These are phyloP conservation scores for Penicillium malachiteum DNA, from an alignment of 495 filamentous ascomycete genomes.

Conservation along the genomic window DNA sequence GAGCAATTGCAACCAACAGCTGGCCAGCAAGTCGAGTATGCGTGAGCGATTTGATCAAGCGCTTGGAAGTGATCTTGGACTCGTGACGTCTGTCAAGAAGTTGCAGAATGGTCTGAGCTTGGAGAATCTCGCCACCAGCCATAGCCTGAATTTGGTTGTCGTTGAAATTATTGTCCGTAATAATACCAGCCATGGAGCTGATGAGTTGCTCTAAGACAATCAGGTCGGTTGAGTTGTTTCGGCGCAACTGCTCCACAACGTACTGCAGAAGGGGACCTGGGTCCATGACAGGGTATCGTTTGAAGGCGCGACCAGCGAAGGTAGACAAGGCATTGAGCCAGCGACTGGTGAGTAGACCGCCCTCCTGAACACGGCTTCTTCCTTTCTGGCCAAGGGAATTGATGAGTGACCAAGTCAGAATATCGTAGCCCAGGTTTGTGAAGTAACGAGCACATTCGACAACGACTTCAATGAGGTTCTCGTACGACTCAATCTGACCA, in stretches of 20 bases:
- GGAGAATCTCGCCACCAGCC: constrained; percentile 78
- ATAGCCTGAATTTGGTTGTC: constrained; percentile 83
- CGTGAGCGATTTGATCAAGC: constrained; percentile 75
- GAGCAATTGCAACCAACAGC: constrained; percentile 83
- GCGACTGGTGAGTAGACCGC: constrained; percentile 80
- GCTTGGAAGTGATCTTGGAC: constrained; percentile 61
- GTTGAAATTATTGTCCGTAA: constrained; percentile 78
- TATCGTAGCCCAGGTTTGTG: constrained; percentile 87
- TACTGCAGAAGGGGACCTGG: constrained; percentile 85
- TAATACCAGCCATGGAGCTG: constrained; percentile 87
- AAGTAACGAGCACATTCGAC: constrained; percentile 94
- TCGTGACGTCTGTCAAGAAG: constrained; percentile 78
- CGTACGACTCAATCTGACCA: constrained; percentile 84
- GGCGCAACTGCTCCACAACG: constrained; percentile 75
- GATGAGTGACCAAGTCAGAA: constrained; percentile 84
- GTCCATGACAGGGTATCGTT: constrained; percentile 76
- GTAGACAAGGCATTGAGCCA: constrained; percentile 84
- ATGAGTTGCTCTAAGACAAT: constrained; percentile 87
- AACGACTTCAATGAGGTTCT: constrained; percentile 87
- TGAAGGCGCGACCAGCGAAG: constrained; percentile 86
- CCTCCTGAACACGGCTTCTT: constrained; percentile 74
- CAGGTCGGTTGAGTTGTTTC: constrained; percentile 79
- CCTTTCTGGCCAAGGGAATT: constrained; percentile 73
- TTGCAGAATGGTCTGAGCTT: constrained; percentile 72
- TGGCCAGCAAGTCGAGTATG: constrained; percentile 70